phyloP scores from a whole-genome alignment of 2,329 filamentous ascomycete genomes.

The Colletotrichum agaves region DNA sequence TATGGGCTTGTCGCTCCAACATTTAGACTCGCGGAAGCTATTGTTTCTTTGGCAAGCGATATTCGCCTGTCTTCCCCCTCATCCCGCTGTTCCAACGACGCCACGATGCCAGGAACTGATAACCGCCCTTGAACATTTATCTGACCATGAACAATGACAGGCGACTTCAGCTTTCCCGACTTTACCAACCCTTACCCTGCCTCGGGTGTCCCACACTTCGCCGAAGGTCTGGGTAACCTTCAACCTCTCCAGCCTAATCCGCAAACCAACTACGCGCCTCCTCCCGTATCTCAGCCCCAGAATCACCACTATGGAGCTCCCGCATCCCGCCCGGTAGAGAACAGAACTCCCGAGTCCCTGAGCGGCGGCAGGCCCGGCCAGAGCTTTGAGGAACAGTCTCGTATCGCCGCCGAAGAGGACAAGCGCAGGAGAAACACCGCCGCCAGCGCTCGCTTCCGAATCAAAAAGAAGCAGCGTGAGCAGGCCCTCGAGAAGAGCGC shows the following conservation, averaged over 20 bases:
- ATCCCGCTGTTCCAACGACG: conserved; percentile 30
- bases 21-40: conserved; percentile 32
- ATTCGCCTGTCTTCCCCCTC: conserved; percentile 26
- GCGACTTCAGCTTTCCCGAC: conserved; percentile 67
- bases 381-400: conserved; percentile 76
- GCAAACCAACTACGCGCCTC: conserved; percentile 56
- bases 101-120: conserved; percentile 38
- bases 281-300: conserved; percentile 51
- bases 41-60: conserved; percentile 29
- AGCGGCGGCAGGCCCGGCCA: conserved; percentile 55
- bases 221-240: conserved; percentile 54
- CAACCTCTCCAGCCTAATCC: conserved; percentile 64
- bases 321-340: conserved; percentile 51
- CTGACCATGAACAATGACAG: conserved; percentile 57
- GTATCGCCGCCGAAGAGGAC: conserved; percentile 84
- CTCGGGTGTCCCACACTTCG: conserved; percentile 45
- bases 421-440: conserved; percentile 91
- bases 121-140: conserved; percentile 38
- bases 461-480: conserved; percentile 97
- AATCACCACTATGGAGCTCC: conserved; percentile 37
- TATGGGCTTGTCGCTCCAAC: conserved; percentile 22
- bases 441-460: conserved; percentile 86
- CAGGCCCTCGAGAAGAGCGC: conserved; percentile 84
- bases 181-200: conserved; percentile 60
- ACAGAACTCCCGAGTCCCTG: conserved; percentile 57